Evolutionary conservation across 1,284 basidiomycete species (phyloP), one percentile per base, ranked within the genome.

Genomic region (Exobasidium cylindrosporum): DNA sequence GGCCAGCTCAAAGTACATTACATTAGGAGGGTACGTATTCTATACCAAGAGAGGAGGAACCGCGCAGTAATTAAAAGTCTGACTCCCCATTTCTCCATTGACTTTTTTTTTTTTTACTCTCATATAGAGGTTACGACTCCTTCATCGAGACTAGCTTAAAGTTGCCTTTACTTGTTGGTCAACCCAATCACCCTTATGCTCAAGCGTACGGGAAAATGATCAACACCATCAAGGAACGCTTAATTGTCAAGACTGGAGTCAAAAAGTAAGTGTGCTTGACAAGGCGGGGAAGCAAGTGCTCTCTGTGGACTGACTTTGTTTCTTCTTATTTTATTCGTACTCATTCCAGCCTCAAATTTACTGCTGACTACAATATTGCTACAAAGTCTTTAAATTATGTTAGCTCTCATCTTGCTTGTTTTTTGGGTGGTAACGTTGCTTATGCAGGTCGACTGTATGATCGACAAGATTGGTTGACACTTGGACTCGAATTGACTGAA

Each of bases 1-100:
- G 5, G 28, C 52, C 3, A 49, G 28, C 13, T 46, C 47, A 26
- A 44, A 57, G 30, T 76, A 70, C 45, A 65, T 73, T n/a, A 71
- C 73, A 3, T 74, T 67, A 63, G 75, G 74, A 11, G 74, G 74
- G n/a, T n/a, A n/a, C n/a, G n/a, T n/a, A n/a, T 4, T 73, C 71
- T n/a, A 65, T 67, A 43, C n/a, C n/a, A n/a, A n/a, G n/a, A n/a
- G n/a, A n/a, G n/a, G n/a, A n/a, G n/a, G n/a, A 69, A 67, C 43
- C 45, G 14, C 59, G 60, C 31, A 55, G 58, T 28, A 54, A 54
- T 14, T n/a, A n/a, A n/a, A n/a, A n/a, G n/a, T n/a, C n/a, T n/a
- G n/a, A n/a, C n/a, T n/a, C n/a, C n/a, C n/a, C n/a, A n/a, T n/a
- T n/a, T n/a, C n/a, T n/a, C n/a, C n/a, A n/a, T n/a, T n/a, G n/a